Conservation (phyloP, 345 rosid species). For the Camelina neglecta region DNA sequence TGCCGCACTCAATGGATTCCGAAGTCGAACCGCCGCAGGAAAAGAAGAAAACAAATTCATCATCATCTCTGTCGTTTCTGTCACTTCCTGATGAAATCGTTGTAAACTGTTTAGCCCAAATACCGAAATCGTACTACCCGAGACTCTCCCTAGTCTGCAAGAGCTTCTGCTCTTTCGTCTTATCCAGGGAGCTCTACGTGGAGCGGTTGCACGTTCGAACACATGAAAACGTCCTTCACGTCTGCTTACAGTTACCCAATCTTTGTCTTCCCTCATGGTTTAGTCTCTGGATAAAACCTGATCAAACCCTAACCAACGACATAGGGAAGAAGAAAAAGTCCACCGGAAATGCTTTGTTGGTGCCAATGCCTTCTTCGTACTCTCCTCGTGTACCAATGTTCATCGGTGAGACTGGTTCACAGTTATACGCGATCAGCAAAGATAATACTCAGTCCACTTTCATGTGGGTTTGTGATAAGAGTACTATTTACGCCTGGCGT, state of each 20-base stretch:
- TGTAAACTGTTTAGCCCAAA: neutral
- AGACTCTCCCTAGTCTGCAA: neutral
- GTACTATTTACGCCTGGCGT: conserved; percentile 50
- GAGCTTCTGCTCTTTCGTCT: neutral
- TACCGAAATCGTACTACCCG: neutral
- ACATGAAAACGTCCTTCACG: neutral
- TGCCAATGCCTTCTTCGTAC: neutral
- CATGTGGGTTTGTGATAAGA: conserved; percentile 69
- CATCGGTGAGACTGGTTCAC: neutral
- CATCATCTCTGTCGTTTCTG: neutral
- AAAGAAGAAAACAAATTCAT: neutral
- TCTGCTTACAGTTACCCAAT: neutral
- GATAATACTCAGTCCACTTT: neutral
- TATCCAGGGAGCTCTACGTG: neutral
- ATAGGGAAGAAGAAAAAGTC: neutral
- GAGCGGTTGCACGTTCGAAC: neutral
- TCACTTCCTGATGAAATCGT: neutral
- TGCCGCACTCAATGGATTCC: neutral
- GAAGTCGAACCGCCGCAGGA: neutral
- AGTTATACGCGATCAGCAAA: neutral
- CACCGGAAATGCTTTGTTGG: neutral
- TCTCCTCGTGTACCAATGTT: conserved; percentile 1
- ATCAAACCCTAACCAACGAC: neutral
- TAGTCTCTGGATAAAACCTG: neutral
- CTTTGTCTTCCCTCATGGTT: neutral